Evolutionary conservation across 495 filamentous ascomycete genomes (phyloP), one percentile per base, ranked within the genome.

Genomic region (Lophiotrema nucula): DNA sequence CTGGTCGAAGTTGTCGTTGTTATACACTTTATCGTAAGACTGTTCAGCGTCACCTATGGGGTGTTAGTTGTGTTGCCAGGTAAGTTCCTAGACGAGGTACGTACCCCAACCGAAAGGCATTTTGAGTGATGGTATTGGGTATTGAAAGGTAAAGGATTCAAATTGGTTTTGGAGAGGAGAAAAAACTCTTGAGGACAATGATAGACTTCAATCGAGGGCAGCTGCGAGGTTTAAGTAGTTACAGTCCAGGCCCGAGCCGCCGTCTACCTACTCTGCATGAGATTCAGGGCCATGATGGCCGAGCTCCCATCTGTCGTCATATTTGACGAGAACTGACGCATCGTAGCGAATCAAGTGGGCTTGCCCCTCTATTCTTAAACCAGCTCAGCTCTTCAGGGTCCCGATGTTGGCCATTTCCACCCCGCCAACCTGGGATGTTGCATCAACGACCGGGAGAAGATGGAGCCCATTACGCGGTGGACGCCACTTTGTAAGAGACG

Each of bases 1-100:
- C 42, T 72, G 48, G 37, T 55, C 42, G 27, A 63, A 53, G 38
- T 66, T 47, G 57, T 68, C 54, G 35, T 74, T 59, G 35, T 74
- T 70, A 73, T 89, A 85, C 67, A 88, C 74, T 66, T 85, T 56
- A 55, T 82, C 69, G 74, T 88, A 86, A 57, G 81, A 73, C 23
- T 81, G 45, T 31, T 71, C 61, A 33, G 65, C 66, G 53, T 73
- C 67, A 49, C 66, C 68, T 72, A 56, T 27, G 3, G 4, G 5
- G 22, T 2, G 16, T 35, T 15, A 31, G 38, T n/a, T n/a, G n/a
- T n/a, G n/a, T n/a, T n/a, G n/a, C 39, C 28, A 53, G 37, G 13
- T 10, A 22, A 4, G 35, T 16, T 2, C 18, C 11, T 35, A 11
- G 26, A 24, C 13, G 4, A 18, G 24, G 19, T 8, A 27, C 64